Evolutionary conservation across 2,329 filamentous ascomycete genomes (phyloP), one percentile per base, ranked within the genome.

Genomic region (Hypoxylon sp.): DNA sequence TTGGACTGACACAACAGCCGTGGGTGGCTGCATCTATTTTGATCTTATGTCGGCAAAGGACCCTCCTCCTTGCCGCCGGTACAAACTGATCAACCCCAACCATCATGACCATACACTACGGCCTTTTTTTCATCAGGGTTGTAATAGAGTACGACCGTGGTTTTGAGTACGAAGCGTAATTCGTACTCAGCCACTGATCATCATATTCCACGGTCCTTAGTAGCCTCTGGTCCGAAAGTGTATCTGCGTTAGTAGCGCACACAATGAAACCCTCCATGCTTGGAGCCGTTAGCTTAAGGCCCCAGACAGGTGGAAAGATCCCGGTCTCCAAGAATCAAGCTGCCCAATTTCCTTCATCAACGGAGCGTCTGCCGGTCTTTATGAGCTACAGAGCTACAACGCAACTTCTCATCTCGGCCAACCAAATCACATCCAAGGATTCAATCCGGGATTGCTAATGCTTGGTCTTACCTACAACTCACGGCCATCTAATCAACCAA

Each of bases 201-300:
- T 62, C 66, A 51, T 29, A 59, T 61, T 55, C 53, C 54, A 64
- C 58, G 63, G 55, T 48, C 57, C 50, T 70, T 65, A 64, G 67
- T 71, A 66, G 66, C 67, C 69, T 71, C 67, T 71, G 50, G 58
- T 55, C 58, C 54, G 62, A 69, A 55, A 68, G 53, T 42, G 22
- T 58, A 39, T 58, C 29, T 58, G 50, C 48, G 63, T 62, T 33
- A 24, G 57, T 59, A 61, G 64, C 47, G 67, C 59, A 52, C 68
- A 68, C 58, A 74, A 72, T 74, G 72, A 74, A 74, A 74, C 73
- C 71, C 68, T 73, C 71, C 66, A 65, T 71, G 70, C 68, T 59
- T 69, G 66, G 67, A 64, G 64, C 70, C 70, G 70, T 71, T 72
- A 69, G 65, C 54, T 61, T 52, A 62, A 64, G 65, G 52, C 61